These are phyloP conservation scores for Lodderomyces theae DNA, from an alignment of 1,139 yeast species.

Conservation along the genomic window DNA sequence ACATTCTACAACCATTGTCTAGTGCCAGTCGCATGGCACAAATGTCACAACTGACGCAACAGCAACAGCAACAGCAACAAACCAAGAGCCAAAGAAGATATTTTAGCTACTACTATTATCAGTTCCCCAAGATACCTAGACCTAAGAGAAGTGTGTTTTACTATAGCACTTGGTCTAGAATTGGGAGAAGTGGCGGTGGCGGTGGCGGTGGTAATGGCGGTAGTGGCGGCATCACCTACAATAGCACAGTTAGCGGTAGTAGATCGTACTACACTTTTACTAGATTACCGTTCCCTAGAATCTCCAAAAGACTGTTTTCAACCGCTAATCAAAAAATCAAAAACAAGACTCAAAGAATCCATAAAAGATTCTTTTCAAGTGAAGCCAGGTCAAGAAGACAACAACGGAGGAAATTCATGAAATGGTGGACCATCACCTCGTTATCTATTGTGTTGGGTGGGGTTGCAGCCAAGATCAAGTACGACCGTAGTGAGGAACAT, in stretches of 20 bases:
- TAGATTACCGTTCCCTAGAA: conserved; percentile 10
- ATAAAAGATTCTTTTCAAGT: conserved; percentile 41
- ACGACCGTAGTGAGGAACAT: conserved; percentile 36
- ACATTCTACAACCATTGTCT: conserved; percentile 44
- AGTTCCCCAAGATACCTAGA: conserved; percentile 61
- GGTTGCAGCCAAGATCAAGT: conserved; percentile 53
- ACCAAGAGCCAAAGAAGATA: conserved; percentile 20
- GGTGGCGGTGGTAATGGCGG: conserved; percentile 5
- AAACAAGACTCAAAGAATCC: conserved; percentile 36
- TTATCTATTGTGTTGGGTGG: conserved; percentile 64
- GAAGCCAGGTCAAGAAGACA: conserved; percentile 44
- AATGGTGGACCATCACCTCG: conserved; percentile 71
- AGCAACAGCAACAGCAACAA: conserved; percentile 11
- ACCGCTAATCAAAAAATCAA: conserved; percentile 39
- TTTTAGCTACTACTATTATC: conserved; percentile 35
- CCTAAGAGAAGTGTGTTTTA: conserved; percentile 60
- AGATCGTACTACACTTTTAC: conserved; percentile 7
- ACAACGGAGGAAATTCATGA: conserved; percentile 50
- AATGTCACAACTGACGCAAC: conserved; percentile 13
- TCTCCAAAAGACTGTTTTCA: conserved; percentile 36
- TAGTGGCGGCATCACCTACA: conserved; percentile 7
- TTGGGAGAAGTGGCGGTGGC: conserved; percentile 12
- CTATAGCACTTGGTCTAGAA: conserved; percentile 44
- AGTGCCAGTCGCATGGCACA: conserved; percentile 39
- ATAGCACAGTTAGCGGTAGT: not conserved